Conservation (phyloP, 2,329 filamentous ascomycete species). For the Dactylellina parvicollis region DNA sequence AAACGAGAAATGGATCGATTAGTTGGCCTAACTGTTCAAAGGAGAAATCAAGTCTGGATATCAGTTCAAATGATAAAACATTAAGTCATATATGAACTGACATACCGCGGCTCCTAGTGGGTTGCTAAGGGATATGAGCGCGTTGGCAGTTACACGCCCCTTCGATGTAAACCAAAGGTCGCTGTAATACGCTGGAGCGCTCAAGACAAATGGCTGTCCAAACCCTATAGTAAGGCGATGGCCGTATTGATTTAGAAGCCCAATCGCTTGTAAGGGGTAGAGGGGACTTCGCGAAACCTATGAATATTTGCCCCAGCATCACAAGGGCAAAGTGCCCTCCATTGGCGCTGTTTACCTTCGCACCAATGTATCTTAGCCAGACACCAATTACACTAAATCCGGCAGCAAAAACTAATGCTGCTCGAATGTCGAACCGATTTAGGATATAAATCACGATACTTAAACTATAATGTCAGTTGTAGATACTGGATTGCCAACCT, state of each 20-base stretch:
- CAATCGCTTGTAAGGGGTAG: neutral
- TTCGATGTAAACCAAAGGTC: slow-evolving; percentile 91
- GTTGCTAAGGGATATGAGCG: slow-evolving; percentile 84
- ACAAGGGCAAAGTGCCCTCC: slow-evolving; percentile 75
- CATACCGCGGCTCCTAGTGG: slow-evolving; percentile 83
- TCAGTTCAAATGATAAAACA: neutral
- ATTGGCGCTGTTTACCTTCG: slow-evolving; percentile 62
- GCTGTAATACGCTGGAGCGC: slow-evolving; percentile 87
- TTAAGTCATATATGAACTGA: neutral
- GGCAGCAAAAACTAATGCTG: slow-evolving; percentile 77
- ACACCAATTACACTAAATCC: slow-evolving; percentile 81
- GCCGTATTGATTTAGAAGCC: neutral
- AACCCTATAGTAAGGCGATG: slow-evolving; percentile 67
- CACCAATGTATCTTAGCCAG: slow-evolving; percentile 86
- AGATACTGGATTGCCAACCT: neutral
- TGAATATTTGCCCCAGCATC: slow-evolving; percentile 91
- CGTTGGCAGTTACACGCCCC: slow-evolving; percentile 87
- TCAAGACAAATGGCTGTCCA: slow-evolving; percentile 89
- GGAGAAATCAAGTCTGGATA: neutral
- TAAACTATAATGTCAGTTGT: slow-evolving; percentile 47
- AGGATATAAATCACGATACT: slow-evolving; percentile 76
- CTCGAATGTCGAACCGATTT: slow-evolving; percentile 78
- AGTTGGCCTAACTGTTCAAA: slow-evolving; percentile 71
- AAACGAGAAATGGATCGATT: slow-evolving; percentile 80
- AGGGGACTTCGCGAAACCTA: slow-evolving; percentile 59